Evolutionary conservation across 1,284 basidiomycete genomes (phyloP).

Genomic region (Ustilago hordei): DNA sequence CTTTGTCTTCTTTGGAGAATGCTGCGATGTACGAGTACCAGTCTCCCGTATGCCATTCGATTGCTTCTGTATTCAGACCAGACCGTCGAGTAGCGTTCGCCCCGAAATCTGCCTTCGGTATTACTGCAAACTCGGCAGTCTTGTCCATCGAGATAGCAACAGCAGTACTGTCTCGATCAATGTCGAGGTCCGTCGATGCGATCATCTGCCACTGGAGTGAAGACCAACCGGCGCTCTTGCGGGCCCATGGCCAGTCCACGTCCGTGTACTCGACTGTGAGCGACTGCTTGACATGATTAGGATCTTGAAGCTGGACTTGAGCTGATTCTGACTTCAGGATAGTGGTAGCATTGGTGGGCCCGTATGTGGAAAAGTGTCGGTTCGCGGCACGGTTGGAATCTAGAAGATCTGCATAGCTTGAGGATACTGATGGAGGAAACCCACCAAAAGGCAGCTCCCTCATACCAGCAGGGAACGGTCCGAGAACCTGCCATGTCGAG

Average conservation of each 20-base stretch:
- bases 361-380: slow-evolving; percentile 20
- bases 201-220: slow-evolving; percentile 52
- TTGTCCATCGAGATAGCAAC: slow-evolving; percentile 39
- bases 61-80: background rate
- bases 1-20: slow-evolving; percentile 14
- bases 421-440: slow-evolving; percentile 20
- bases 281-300: slow-evolving; percentile 17
- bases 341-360: slow-evolving; percentile 26
- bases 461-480: slow-evolving; percentile 38
- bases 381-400: background rate
- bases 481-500: slow-evolving; percentile 34
- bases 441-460: slow-evolving; percentile 41
- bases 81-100: too few relatives aligned
- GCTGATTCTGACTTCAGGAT: slow-evolving; percentile 3
- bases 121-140: slow-evolving; percentile 45
- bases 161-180: slow-evolving; percentile 23
- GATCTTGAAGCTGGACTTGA: slow-evolving; percentile 5
- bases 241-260: slow-evolving; percentile 41
- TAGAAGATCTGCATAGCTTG: slow-evolving; percentile 19
- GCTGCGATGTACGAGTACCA: slow-evolving; percentile 54
- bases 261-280: slow-evolving; percentile 31
- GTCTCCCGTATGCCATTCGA: slow-evolving; percentile 54
- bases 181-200: slow-evolving; percentile 27
- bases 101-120: background rate
- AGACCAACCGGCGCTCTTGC: slow-evolving; percentile 49